Evolutionary conservation across 805 yeast species (phyloP).

Genomic region (Ascoidea rubescens): DNA sequence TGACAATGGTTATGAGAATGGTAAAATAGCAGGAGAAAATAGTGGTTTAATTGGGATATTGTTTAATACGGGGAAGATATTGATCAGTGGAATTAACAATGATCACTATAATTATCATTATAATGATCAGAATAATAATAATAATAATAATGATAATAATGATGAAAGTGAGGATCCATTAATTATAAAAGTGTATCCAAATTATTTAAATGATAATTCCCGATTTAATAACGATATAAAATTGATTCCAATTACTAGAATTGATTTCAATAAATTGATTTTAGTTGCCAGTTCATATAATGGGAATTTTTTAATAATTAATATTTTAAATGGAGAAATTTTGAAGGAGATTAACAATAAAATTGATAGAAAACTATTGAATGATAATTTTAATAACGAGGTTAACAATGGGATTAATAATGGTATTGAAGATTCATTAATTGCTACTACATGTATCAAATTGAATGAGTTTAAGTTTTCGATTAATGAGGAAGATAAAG

Average conservation of each 20-base stretch:
- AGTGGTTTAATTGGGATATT: slow-evolving; percentile 2
- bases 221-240: background rate
- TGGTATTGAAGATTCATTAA: slow-evolving; percentile 2
- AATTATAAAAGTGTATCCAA: slow-evolving; percentile 4
- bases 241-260: slow-evolving; percentile 3
- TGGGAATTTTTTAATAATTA: slow-evolving; percentile 10
- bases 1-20: background rate
- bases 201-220: slow-evolving; percentile 1
- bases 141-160: no score
- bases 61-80: slow-evolving; percentile 8
- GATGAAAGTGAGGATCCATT: background rate
- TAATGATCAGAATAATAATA: background rate
- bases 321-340: slow-evolving; percentile 8
- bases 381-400: background rate
- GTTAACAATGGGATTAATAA: slow-evolving; percentile 1
- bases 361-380: slow-evolving; percentile 2
- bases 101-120: background rate
- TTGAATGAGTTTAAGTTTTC: background rate
- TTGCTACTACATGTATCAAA: background rate
- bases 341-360: slow-evolving; percentile 6
- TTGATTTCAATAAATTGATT: slow-evolving; percentile 7
- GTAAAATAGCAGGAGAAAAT: slow-evolving; percentile 5
- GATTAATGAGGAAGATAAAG: background rate
- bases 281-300: slow-evolving; percentile 5
- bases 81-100: slow-evolving; percentile 2